Base-by-base conservation (phyloP, 1,284 basidiomycete species). In the Malassezia sympodialis region DNA sequence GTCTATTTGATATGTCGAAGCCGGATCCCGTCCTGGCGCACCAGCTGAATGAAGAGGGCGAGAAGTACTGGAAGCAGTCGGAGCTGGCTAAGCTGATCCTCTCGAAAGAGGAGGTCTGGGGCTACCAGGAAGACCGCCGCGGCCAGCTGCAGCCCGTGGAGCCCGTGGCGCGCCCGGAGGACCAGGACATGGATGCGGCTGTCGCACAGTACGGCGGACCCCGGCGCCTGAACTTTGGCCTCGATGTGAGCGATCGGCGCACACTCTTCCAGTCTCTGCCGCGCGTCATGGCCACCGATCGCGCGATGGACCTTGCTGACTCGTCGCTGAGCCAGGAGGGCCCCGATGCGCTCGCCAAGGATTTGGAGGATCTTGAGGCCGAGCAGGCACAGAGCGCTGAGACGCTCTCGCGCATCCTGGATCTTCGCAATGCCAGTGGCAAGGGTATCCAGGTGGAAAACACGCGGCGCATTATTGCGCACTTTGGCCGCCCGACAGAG, bases 381-480 rank as follows among this genome's bases (percentile, higher is more conserved):
- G 75, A 73, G 44, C 84, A 88, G 69, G 53, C 78, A 32, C 66
- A 69, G 60, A 89, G 86, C 75, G 80, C 81, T 10, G 82, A 82
- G 56, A 76, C 78, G 61, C 79, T 94, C 56, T 82, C 84, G 31
- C 80, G 82, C 58, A 77, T 90, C 34, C 77, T 90, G 44, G 90
- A 94, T 76, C 77, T 96, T 66, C 79, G 85, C 56, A 94, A 96
- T 69, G 85, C 91, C 21, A 86, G 85, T 67, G 87, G 87, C 34
- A 79, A 78, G 44, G 88, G 87, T 17, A 84, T 96, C 60, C 82
- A 87, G 59, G 86, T 82, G 61, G 87, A 90, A 76, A 96, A 96
- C 76, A 80, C 85, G 58, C 79, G 82, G 66, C 79, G 89, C 60
- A 86, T 93, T 63, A 80, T 94, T 41, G 76, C 78, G 11, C 83